These are phyloP conservation scores for Euphorbia peplus DNA, from an alignment of 345 rosid genomes.

Conservation along the genomic window DNA sequence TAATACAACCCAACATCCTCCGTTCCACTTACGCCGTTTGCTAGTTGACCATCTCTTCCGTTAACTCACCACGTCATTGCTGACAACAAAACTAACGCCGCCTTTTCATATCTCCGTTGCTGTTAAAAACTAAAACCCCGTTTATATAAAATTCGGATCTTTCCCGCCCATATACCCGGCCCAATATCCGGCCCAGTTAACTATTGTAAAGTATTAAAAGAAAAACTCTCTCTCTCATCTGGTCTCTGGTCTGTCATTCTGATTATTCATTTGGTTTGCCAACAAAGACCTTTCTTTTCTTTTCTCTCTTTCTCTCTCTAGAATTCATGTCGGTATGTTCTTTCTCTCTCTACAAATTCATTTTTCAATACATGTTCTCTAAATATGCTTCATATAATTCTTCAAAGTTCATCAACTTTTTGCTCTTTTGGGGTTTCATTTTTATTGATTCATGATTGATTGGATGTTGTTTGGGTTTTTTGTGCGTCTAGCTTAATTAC, in stretches of 20 bases:
- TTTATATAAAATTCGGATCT: neutral
- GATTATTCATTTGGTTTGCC: neutral
- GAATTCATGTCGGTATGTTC: constrained; percentile 67
- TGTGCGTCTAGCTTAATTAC: neutral
- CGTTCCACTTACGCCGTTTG: constrained; percentile 36
- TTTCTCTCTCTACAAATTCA: too few species aligned
- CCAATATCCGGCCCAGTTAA: constrained; percentile 14
- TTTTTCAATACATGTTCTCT: too few species aligned
- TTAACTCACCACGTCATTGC: constrained; percentile 22
- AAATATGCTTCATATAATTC: too few species aligned
- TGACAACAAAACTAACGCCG: constrained; percentile 15
- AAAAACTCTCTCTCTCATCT: constrained; percentile 17
- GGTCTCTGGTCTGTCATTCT: neutral
- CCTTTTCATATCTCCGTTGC: constrained; percentile 9
- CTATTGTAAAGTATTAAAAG: constrained; percentile 1
- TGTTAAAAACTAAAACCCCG: constrained; percentile 23
- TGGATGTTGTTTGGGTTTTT: neutral
- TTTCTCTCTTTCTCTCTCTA: constrained; percentile 10
- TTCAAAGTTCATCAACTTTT: too few species aligned
- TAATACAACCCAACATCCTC: constrained; percentile 33
- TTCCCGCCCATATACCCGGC: constrained; percentile 1
- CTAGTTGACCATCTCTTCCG: constrained; percentile 45
- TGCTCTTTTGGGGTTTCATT: constrained; percentile 10
- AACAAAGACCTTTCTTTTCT: neutral
- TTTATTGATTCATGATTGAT: neutral